Evolutionary conservation across 2,329 filamentous ascomycete species (phyloP), one percentile per base, ranked within the genome.

Genomic region (Domatiomyces catenatus): DNA sequence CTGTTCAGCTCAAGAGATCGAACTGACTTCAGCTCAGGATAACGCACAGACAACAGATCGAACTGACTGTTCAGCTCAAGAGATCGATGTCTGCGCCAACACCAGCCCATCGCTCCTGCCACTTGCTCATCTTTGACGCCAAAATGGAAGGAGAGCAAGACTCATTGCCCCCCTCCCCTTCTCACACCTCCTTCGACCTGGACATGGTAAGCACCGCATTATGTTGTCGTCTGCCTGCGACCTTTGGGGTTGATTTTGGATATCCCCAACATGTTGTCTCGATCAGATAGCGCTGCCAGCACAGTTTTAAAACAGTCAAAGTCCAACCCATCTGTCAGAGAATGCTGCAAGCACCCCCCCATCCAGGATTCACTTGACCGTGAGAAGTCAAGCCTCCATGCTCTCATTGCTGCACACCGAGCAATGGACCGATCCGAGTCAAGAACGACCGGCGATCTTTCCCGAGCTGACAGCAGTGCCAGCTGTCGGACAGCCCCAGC

Each of bases 351-450:
- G 47, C 50, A 51, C 15, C 54, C 59, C 43, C 47, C 57, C 24
- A 32, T 55, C 19, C 50, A 58, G 8, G 63, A 65, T 18, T 51
- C 58, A 2, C 55, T 66, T 18, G 60, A 66, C 48, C 55, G 62
- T 7, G 61, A 64, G 8, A 46, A 60, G 5, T 60, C 61, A 46
- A 63, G 60, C 44, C 50, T 57, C 15, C 67, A 67, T 54, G 68
- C 68, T 17, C 60, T 65, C 7, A 63, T 65, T n/a, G 69, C 69
- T 44, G 69, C 69, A 6, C 66, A 66, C 12, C 58, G 61, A 15
- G 69, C 69, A 36, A 71, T 71, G 68, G 61, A 60, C 36, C 62
- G 66, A 24, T 65, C 64, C 1, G 60, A 56, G 12, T 61, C 63
- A 18, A 58, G 60, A 47, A 60, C 59, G 0, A 63, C 63, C 1